Evolutionary conservation across 2,329 filamentous ascomycete species (phyloP), one percentile per base, ranked within the genome.

Genomic region (Paraphoma sp.): DNA sequence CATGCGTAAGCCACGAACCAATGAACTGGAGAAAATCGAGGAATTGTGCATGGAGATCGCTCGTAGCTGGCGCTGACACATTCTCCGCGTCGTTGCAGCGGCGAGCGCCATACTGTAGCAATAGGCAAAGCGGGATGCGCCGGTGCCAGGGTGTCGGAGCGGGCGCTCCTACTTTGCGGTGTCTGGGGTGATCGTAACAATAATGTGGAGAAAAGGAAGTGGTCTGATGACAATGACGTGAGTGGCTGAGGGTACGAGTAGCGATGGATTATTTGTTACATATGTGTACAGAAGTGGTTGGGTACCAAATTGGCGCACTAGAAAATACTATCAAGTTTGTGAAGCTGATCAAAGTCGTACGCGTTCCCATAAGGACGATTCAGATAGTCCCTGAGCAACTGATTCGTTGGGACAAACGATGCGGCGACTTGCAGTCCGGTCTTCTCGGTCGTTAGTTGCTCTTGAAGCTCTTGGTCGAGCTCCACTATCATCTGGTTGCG

Each of bases 281-380:
- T 14, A 7, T 36, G 14, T 10, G 33, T 36, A 10, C 33, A 6
- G 33, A 36, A 36, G 33, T 14, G 33, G 14, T 14, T 14, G 33
- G 2, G 8, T 14, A 9, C 16, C 3, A 42, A 17, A 42, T 42
- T 42, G 8, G 14, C 40, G 3, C 2, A 36, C 48, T 51, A 71
- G 45, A 72, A 73, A 1, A 72, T 30, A 5, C 60, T 64, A 14
- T 71, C 63, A 17, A 74, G 56, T 50, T 62, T 70, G 3, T 73
- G 60, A 1, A 56, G 51, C 70, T 88, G 86, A 53, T 82, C 75
- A 64, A 88, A 88, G 67, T 88, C 81, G 74, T 88, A 88, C 17
- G 81, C 83, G 67, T 88, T 88, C 0, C 86, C 86, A 67, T 85
- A 88, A 1, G 79, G 82, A 52, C 85, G 72, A 45, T 85, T 79